phyloP scores from a whole-genome alignment of 1,139 yeast species.

The Geotrichum candidum region DNA sequence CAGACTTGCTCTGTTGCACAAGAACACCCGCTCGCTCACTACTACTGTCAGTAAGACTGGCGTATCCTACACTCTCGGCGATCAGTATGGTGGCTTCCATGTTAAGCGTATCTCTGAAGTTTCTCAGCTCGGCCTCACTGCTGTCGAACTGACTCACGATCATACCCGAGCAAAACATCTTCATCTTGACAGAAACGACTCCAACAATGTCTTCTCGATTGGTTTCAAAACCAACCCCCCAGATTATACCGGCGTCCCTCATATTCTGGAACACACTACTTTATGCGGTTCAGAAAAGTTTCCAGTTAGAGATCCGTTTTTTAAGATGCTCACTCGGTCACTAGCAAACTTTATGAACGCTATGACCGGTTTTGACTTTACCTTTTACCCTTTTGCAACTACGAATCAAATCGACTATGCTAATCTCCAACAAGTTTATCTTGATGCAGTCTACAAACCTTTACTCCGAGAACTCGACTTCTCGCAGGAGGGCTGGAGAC shows the following conservation, averaged over 20 bases:
- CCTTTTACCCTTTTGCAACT: constrained; percentile 94
- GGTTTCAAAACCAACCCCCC: constrained; percentile 95
- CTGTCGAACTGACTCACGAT: constrained; percentile 63
- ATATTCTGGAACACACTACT: constrained; percentile 90
- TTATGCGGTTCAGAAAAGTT: constrained; percentile 85
- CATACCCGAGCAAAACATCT: constrained; percentile 74
- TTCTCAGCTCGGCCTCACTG: constrained; percentile 78
- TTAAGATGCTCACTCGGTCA: constrained; percentile 87
- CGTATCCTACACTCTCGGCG: constrained; percentile 46
- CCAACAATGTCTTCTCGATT: constrained; percentile 73
- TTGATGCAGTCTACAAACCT: constrained; percentile 84
- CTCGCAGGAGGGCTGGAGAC: constrained; percentile 96
- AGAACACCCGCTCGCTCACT: constrained; percentile 4
- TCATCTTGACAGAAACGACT: constrained; percentile 76
- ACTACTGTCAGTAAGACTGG: constrained; percentile 14
- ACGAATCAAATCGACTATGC: constrained; percentile 76
- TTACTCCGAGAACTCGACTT: constrained; percentile 73
- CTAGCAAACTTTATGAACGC: constrained; percentile 97
- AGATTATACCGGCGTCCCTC: constrained; percentile 90
- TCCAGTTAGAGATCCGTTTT: constrained; percentile 95
- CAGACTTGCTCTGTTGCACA: neutral
- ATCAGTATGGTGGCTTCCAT: constrained; percentile 55
- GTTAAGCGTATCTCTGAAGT: constrained; percentile 59
- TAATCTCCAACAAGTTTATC: constrained; percentile 80
- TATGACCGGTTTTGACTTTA: constrained; percentile 95